Evolutionary conservation across 2,329 filamentous ascomycete species (phyloP), one percentile per base, ranked within the genome.

Genomic region (Hymenoscyphus occultus): DNA sequence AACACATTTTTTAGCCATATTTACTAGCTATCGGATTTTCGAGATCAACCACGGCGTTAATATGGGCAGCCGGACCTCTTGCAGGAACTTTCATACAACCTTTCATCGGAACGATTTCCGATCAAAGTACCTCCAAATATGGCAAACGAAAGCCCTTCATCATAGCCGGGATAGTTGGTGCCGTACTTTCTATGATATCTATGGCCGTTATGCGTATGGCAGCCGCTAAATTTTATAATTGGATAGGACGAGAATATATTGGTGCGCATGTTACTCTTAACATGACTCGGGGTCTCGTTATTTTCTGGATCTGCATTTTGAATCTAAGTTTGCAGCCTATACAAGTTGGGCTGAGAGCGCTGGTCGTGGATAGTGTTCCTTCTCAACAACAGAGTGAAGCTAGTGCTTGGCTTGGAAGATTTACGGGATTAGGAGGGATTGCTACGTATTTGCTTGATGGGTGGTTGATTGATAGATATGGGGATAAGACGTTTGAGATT

Each of bases 31-130:
- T 84, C 32, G 82, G 82, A 39, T 76, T 84, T 54, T 81, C 80
- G 70, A 84, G 83, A 69, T 81, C 82, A 12, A 75, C 83, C 61
- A 77, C 82, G 39, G 80, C 82, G 16, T 74, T 83, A 5, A 81
- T 84, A 48, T 84, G 82, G 82, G 82, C 84, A 28, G 82, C 82
- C 31, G 82, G 81, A 22, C 82, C 82, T 28, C 76, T 84, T 2
- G 83, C 81, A 31, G 82, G 82, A 58, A 80, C 79, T 0, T 74
- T 84, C 22, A 80, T 84, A 2, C 82, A 84, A 70, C 82, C 82
- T 6, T 82, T 83, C 65, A 79, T 84, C 32, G 82, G 82, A 14
- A 77, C 82, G 68, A 80, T 81, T 69, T 84, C 81, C 63, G 82
- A 84, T 72, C 78, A 79, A 67, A 81, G 79, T 68, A 76, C 80